Base-by-base conservation (phyloP, 108 stramenopile species). In the Fistulifera pelliculosa region DNA sequence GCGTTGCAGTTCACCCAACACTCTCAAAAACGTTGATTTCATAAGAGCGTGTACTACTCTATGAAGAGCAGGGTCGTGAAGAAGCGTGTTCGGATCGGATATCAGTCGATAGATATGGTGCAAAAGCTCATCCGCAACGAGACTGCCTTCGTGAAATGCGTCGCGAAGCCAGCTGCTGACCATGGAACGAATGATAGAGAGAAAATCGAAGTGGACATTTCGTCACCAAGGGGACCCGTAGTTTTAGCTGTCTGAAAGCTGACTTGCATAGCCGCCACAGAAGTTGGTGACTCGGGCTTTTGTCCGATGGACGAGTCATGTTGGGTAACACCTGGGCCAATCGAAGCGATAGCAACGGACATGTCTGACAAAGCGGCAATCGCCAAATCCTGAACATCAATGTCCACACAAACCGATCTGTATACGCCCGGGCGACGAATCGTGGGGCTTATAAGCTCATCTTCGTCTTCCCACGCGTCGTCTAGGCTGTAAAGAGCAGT, bases 61-160 rank as follows among this genome's bases (percentile, higher is more conserved):
- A 61, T 94, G 91, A 27, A 99, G 75, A 19, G 90, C 85, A 7
- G 97, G 94, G 56, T 98, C 96, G 62, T 94, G 82, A 61, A 98
- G 69, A 22, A 90, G 51, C n/a, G 86, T 58, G 31, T 91, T 74
- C 1, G 85, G 88, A 50, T 75, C 85, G 11, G 88, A 87, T n/a
- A 98, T 54, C 39, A 97, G 77, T 19, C 95, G 86, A 48, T 97
- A 96, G 14, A 95, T 59, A 58, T 94, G 74, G 41, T 80, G 83
- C 27, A 98, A 70, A 55, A 99, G 54, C 28, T 84, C 76, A 66
- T 96, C 90, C 1, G 95, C 96, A 27, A 81, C 74, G 40, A 71
- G 58, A 45, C 74, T 77, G 54, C 80, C 80, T 0, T 57, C 49
- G 35, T 69, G 55, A 38, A 72, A 75, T 15, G 90, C 92, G 61